A percentile compares a stretch with the other conserved stretches of the same genome.
These are phyloP conservation scores for Pseudopithomyces chartarum DNA, from an alignment of 2,329 filamentous ascomycete genomes.

Conservation along the genomic window DNA sequence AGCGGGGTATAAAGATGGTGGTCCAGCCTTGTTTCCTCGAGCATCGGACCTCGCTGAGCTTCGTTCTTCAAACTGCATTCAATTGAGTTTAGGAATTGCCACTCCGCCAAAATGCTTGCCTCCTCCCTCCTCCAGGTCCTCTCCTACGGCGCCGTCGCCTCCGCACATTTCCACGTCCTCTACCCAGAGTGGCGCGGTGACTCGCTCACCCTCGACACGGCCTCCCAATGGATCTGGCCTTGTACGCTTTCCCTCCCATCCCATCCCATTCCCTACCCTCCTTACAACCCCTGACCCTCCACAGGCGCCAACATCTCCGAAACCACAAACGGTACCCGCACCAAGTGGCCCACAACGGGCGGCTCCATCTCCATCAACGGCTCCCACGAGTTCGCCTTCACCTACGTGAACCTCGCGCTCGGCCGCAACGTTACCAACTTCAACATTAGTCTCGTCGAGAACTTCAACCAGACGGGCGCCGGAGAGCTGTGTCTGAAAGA, in stretches of 20 bases:
- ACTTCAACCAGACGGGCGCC: slow-evolving; percentile 56
- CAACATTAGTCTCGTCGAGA: slow-evolving; percentile 51
- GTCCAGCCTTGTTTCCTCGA: background rate
- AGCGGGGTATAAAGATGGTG: background rate
- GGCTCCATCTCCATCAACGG: slow-evolving; percentile 50
- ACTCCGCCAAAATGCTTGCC: slow-evolving; percentile 22
- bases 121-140: slow-evolving; percentile 23
- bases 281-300: slow-evolving; percentile 2
- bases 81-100: background rate
- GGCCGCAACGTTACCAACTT: slow-evolving; percentile 49
- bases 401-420: slow-evolving; percentile 54
- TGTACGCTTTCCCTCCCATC: slow-evolving; percentile 32
- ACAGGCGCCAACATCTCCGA: slow-evolving; percentile 49
- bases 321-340: slow-evolving; percentile 49
- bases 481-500: slow-evolving; percentile 52
- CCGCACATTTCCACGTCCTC: slow-evolving; percentile 51
- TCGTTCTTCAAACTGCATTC: background rate
- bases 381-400: slow-evolving; percentile 50
- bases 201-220: slow-evolving; percentile 39
- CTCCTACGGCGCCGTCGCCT: slow-evolving; percentile 36
- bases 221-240: slow-evolving; percentile 48
- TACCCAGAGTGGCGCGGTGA: slow-evolving; percentile 51
- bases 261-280: background rate
- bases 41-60: background rate
- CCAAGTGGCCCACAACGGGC: slow-evolving; percentile 52